Conservation (phyloP, 75 land plant species). For the Cunninghamia lanceolata region DNA sequence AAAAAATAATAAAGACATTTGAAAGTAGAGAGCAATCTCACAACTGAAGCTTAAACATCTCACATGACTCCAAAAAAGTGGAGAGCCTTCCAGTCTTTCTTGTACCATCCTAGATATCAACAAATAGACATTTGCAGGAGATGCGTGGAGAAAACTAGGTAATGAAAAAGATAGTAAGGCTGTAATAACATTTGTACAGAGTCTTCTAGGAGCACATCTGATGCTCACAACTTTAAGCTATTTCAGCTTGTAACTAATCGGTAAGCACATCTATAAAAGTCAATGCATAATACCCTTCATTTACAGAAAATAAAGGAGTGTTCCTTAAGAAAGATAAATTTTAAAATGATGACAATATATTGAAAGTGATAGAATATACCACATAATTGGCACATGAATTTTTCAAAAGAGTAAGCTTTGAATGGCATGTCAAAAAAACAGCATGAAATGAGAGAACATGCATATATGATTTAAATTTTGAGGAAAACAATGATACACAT, state of each 20-base stretch:
- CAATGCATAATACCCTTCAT: neutral
- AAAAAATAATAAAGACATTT: neutral
- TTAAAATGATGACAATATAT: neutral
- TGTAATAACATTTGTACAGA: neutral
- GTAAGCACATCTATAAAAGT: neutral
- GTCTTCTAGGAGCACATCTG: neutral
- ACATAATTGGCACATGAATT: neutral
- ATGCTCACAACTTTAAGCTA: neutral
- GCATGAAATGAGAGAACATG: neutral
- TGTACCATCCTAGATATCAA: neutral
- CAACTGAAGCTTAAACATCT: neutral
- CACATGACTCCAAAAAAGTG: neutral
- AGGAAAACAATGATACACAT: slow-evolving; percentile 2
- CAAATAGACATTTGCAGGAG: neutral
- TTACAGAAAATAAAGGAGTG: neutral
- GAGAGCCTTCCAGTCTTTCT: neutral
- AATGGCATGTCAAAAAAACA: neutral
- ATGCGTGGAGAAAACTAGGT: neutral
- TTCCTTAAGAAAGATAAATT: neutral
- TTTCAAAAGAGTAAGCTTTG: slow-evolving; percentile 1
- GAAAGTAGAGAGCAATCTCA: neutral
- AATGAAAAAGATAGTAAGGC: neutral
- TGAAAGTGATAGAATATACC: slow-evolving; percentile 6
- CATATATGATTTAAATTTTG: neutral
- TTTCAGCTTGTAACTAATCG: neutral